Evolutionary conservation across 2,329 filamentous ascomycete genomes (phyloP).

Genomic region (Ophiostoma triangulosporum): DNA sequence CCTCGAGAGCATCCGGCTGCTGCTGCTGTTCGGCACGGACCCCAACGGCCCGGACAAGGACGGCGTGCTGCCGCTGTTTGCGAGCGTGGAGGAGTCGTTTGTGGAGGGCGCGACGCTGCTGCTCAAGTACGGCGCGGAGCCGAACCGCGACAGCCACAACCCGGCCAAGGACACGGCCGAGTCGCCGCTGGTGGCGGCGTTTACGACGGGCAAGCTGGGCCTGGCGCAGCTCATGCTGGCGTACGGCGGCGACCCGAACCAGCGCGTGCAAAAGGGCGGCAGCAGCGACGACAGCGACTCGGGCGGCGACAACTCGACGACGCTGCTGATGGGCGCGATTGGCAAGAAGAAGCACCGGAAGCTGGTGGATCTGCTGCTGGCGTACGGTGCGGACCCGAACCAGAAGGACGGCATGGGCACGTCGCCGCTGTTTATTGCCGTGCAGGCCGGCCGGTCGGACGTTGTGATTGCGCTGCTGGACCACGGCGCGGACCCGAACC

Average conservation of each 20-base stretch:
- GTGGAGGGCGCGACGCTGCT: conserved; percentile 44
- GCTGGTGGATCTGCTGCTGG: conserved; percentile 45
- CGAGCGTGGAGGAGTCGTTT: conserved; percentile 37
- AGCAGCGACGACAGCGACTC: conserved; percentile 16
- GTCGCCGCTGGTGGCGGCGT: conserved; percentile 39
- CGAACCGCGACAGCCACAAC: conserved; percentile 35
- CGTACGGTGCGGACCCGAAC: conserved; percentile 45
- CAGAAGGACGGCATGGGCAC: conserved; percentile 47
- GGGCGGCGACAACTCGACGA: conserved; percentile 34
- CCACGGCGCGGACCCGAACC: conserved; percentile 50
- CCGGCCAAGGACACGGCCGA: conserved; percentile 29
- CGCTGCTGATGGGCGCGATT: conserved; percentile 46
- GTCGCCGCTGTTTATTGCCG: conserved; percentile 49
- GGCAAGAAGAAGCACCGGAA: conserved; percentile 40
- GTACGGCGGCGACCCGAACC: conserved; percentile 45
- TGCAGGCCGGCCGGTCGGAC: conserved; percentile 41
- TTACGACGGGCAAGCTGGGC: conserved; percentile 37
- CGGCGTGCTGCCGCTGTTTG: conserved; percentile 37
- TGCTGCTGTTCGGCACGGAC: conserved; percentile 44
- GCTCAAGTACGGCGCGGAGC: conserved; percentile 50
- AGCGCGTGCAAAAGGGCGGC: conserved; percentile 24
- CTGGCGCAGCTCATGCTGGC: conserved; percentile 46
- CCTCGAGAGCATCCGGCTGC: conserved; percentile 37
- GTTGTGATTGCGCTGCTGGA: conserved; percentile 37
- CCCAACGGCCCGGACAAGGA: conserved; percentile 37